phyloP scores from a whole-genome alignment of 2,329 filamentous ascomycete genomes.

The Bipolaris victoriae region DNA sequence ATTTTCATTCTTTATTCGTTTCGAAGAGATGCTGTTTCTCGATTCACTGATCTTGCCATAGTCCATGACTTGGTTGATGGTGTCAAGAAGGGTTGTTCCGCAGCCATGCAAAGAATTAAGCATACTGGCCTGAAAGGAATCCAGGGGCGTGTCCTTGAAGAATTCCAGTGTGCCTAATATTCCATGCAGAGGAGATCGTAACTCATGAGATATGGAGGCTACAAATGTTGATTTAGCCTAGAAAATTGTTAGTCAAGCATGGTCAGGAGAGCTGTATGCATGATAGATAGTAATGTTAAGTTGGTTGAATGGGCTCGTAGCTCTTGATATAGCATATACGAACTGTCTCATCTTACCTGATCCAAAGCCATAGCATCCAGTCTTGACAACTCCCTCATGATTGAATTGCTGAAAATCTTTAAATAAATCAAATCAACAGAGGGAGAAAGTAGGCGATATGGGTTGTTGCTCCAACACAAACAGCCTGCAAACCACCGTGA shows the following conservation, averaged over 20 bases:
- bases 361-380: slow-evolving; percentile 56
- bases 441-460: slow-evolving; percentile 36
- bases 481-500: slow-evolving; percentile 48
- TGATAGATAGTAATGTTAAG: background rate
- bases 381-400: slow-evolving; percentile 63
- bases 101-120: slow-evolving; percentile 53
- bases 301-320: background rate
- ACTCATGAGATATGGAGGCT: slow-evolving; percentile 59
- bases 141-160: slow-evolving; percentile 52
- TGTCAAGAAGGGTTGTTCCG: slow-evolving; percentile 58
- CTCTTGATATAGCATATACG: background rate
- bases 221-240: slow-evolving; percentile 60
- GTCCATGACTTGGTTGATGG: slow-evolving; percentile 45
- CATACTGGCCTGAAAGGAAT: slow-evolving; percentile 53
- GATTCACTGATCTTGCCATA: slow-evolving; percentile 36
- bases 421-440: slow-evolving; percentile 44
- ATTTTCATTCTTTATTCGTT: slow-evolving; percentile 34
- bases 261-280: background rate
- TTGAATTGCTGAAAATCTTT: slow-evolving; percentile 53
- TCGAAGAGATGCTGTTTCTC: slow-evolving; percentile 48
- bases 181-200: slow-evolving; percentile 53
- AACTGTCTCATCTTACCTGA: slow-evolving; percentile 18
- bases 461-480: slow-evolving; percentile 44
- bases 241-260: background rate
- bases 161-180: slow-evolving; percentile 57